Percentiles rank a stretch among this genome's conserved stretches.
phyloP scores from a whole-genome alignment of 2,329 filamentous ascomycete genomes.

The Verticillium klebahnii region DNA sequence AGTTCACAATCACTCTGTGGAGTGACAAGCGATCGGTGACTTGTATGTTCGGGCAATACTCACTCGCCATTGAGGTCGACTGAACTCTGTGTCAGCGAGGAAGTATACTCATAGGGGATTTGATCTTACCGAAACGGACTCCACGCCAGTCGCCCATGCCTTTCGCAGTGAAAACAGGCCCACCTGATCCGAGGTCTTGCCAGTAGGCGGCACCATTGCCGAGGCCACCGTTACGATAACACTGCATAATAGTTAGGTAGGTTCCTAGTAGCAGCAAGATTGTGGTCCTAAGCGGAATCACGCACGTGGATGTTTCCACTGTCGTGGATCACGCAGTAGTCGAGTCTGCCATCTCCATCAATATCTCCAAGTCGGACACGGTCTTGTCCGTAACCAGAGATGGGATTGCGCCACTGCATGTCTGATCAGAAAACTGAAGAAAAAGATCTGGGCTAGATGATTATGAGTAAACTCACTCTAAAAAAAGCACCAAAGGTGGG shows the following conservation, averaged over 20 bases:
- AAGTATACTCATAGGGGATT: not conserved
- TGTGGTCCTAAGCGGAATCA: too few species aligned
- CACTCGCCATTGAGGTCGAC: conserved; percentile 17
- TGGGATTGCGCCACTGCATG: not conserved
- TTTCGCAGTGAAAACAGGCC: conserved; percentile 13
- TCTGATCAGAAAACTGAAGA: too few species aligned
- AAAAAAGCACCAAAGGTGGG: not conserved
- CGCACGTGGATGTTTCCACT: conserved; percentile 13
- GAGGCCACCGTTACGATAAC: conserved; percentile 26
- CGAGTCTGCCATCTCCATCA: conserved; percentile 26
- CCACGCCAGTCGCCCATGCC: conserved; percentile 15
- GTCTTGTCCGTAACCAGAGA: not conserved
- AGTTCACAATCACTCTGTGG: not conserved
- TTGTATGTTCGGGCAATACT: not conserved
- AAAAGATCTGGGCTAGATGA: too few species aligned
- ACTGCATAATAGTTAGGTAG: conserved; percentile 4
- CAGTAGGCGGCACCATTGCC: conserved; percentile 24
- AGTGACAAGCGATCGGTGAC: not conserved
- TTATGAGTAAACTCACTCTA: not conserved
- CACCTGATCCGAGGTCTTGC: conserved; percentile 21
- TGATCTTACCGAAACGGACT: conserved; percentile 10
- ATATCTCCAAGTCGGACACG: conserved; percentile 11
- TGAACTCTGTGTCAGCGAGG: not conserved
- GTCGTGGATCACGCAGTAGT: conserved; percentile 23
- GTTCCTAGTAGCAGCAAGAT: too few species aligned